A percentile compares a stretch with the other conserved stretches of the same genome.
phyloP scores from a whole-genome alignment of 2,329 filamentous ascomycete genomes.

The Ophiostoma quercus region DNA sequence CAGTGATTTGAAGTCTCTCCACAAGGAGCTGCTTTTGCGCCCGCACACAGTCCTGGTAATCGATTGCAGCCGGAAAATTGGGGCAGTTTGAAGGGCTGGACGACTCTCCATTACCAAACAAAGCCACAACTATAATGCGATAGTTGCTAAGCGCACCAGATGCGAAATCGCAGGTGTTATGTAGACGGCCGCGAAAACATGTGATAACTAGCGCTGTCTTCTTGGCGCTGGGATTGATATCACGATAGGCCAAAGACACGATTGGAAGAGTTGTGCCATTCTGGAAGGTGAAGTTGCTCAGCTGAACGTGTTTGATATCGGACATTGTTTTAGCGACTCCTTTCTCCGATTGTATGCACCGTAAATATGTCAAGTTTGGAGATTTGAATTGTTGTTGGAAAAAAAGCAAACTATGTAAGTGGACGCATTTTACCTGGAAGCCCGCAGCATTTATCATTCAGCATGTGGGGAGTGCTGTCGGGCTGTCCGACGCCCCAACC shows the following conservation, averaged over 20 bases:
- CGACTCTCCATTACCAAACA: conserved; percentile 51
- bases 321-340: neutral
- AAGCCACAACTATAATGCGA: conserved; percentile 47
- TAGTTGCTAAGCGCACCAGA: conserved; percentile 33
- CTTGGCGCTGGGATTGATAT: conserved; percentile 14
- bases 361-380: too few species aligned
- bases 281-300: conserved; percentile 18
- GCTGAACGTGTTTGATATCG: conserved; percentile 8
- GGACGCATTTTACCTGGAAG: too few species aligned
- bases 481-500: too few species aligned
- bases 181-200: conserved; percentile 25
- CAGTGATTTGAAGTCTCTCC: conserved; percentile 39
- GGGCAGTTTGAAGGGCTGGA: conserved; percentile 47
- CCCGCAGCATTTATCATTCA: too few species aligned
- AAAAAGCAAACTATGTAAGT: too few species aligned
- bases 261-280: conserved; percentile 23
- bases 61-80: conserved; percentile 39
- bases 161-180: conserved; percentile 19
- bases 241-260: conserved; percentile 23
- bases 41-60: conserved; percentile 47
- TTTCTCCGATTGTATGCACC: neutral
- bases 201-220: conserved; percentile 23
- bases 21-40: conserved; percentile 43
- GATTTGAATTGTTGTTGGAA: too few species aligned
- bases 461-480: too few species aligned